Evolutionary conservation across 495 filamentous ascomycete genomes (phyloP).

Genomic region (Niebla homalea): DNA sequence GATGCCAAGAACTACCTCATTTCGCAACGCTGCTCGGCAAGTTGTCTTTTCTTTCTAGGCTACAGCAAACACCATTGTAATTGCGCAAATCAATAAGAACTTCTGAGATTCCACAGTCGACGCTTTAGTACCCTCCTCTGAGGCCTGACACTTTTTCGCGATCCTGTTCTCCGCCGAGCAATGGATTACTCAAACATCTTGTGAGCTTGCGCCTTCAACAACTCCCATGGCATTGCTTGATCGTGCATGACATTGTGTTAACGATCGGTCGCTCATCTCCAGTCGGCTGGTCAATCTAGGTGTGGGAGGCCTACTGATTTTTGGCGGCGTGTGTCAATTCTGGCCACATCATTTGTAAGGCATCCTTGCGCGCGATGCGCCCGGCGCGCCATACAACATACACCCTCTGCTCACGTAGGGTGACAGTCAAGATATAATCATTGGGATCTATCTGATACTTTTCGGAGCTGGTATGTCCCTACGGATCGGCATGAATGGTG

Average conservation of each 20-base stretch:
- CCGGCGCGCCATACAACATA: neutral
- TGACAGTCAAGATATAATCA: slow-evolving; percentile 37
- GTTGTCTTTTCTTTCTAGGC: no score
- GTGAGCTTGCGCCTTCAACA: slow-evolving; percentile 26
- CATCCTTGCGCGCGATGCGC: neutral
- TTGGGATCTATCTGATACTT: slow-evolving; percentile 74
- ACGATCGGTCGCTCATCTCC: slow-evolving; percentile 4
- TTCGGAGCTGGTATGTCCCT: slow-evolving; percentile 68
- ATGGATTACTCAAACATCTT: slow-evolving; percentile 50
- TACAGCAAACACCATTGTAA: neutral
- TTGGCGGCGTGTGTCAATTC: slow-evolving; percentile 86
- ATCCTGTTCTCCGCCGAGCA: neutral
- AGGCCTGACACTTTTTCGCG: no score
- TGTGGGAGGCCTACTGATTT: slow-evolving; percentile 74
- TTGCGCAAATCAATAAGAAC: neutral
- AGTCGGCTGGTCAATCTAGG: slow-evolving; percentile 91
- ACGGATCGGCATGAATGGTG: neutral
- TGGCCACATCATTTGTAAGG: slow-evolving; percentile 46
- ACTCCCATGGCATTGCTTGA: neutral
- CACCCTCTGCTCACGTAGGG: slow-evolving; percentile 4
- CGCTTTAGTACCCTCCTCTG: neutral
- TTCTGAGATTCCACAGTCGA: neutral
- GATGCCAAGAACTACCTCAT: no score
- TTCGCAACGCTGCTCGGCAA: no score
- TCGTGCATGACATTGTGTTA: slow-evolving; percentile 5